These are phyloP conservation scores for Wickerhamomyces sp. DNA, from an alignment of 1,139 yeast species.

Conservation along the genomic window DNA sequence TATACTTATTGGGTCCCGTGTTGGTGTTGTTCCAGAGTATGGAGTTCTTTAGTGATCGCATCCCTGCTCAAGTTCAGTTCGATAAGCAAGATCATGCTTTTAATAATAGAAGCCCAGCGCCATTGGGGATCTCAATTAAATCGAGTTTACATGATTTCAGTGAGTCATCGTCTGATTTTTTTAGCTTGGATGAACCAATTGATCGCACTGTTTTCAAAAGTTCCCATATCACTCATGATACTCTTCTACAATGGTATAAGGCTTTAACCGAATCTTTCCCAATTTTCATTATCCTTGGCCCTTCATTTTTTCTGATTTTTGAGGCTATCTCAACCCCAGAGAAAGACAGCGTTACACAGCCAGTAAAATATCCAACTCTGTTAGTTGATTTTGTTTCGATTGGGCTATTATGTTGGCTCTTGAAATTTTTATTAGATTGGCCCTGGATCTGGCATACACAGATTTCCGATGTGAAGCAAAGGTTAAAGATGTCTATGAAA, in stretches of 20 bases:
- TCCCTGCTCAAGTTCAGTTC: background rate
- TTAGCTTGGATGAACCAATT: background rate
- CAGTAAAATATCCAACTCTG: background rate
- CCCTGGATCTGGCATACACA: conserved; percentile 10
- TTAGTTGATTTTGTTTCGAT: conserved; percentile 5
- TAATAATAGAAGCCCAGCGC: background rate
- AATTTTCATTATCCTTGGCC: conserved; percentile 1
- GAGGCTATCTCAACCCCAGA: background rate
- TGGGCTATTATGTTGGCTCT: conserved; percentile 4
- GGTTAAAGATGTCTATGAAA: background rate
- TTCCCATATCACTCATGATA: no score
- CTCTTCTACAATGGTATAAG: conserved; percentile 7
- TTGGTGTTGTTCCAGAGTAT: background rate
- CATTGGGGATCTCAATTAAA: background rate
- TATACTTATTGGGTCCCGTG: no score
- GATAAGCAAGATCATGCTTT: background rate
- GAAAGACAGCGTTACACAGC: background rate
- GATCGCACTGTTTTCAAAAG: background rate
- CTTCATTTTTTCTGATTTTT: background rate
- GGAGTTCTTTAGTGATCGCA: background rate
- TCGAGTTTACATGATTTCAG: background rate
- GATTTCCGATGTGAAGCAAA: conserved; percentile 1
- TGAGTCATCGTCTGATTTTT: background rate
- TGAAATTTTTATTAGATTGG: conserved; percentile 7
- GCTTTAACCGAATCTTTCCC: conserved; percentile 1